A percentile compares a stretch with the other conserved stretches of the same genome.
Evolutionary conservation across 495 filamentous ascomycete genomes (phyloP).

Genomic region (Daldinia caldariorum): DNA sequence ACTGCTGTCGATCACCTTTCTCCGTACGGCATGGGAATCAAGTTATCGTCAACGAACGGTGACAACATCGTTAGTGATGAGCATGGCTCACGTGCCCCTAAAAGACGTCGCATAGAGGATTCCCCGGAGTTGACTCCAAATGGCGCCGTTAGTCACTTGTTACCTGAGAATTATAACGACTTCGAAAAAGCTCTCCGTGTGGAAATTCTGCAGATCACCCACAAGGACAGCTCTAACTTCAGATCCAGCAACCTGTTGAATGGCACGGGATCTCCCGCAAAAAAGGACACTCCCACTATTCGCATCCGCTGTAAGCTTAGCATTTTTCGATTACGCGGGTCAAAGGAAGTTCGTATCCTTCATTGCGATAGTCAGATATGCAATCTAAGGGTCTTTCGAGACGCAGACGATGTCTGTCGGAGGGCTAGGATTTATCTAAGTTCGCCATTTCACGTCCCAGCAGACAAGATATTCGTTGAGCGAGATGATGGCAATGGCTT

Average conservation of each 20-base stretch:
- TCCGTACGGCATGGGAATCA: slow-evolving; percentile 55
- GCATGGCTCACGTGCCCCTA: slow-evolving; percentile 45
- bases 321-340: slow-evolving; percentile 47
- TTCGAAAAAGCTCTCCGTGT: slow-evolving; percentile 56
- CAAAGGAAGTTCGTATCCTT: slow-evolving; percentile 46
- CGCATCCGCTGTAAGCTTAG: slow-evolving; percentile 58
- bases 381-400: slow-evolving; percentile 57
- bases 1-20: slow-evolving; percentile 46
- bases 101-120: slow-evolving; percentile 54
- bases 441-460: slow-evolving; percentile 58
- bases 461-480: slow-evolving; percentile 58
- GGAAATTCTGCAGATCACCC: slow-evolving; percentile 58
- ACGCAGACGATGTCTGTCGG: slow-evolving; percentile 52
- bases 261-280: slow-evolving; percentile 49
- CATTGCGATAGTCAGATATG: slow-evolving; percentile 60
- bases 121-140: slow-evolving; percentile 39
- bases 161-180: slow-evolving; percentile 45
- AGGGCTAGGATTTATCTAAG: slow-evolving; percentile 57
- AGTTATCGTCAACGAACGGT: slow-evolving; percentile 51
- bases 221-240: slow-evolving; percentile 53
- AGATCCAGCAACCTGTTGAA: slow-evolving; percentile 53
- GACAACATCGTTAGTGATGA: slow-evolving; percentile 46
- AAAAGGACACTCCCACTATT: slow-evolving; percentile 52
- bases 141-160: slow-evolving; percentile 43
- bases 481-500: slow-evolving; percentile 53